Conservation (phyloP, 257 asterid species). For the Petrea volubilis region DNA sequence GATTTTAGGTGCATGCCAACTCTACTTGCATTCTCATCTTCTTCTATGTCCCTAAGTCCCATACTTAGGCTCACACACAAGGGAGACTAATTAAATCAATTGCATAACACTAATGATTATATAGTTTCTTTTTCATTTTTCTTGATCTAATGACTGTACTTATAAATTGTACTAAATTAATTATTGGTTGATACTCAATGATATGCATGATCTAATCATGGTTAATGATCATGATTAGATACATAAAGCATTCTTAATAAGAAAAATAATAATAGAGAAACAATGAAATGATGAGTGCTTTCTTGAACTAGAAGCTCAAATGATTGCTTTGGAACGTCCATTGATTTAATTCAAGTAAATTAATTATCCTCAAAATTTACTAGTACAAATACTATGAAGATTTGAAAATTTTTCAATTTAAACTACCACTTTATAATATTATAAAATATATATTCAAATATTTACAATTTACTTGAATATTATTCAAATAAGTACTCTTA, state of each 20-base stretch:
- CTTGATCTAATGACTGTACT: conserved; percentile 1
- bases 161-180: not conserved
- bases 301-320: not conserved
- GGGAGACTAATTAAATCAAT: not conserved
- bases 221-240: not conserved
- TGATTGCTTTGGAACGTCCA: not conserved
- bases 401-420: too few species aligned
- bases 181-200: not conserved
- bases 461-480: too few species aligned
- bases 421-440: too few species aligned
- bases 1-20: too few species aligned
- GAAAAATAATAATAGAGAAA: not conserved
- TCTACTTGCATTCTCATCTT: not conserved
- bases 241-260: not conserved
- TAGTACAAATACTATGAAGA: too few species aligned
- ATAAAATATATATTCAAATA: too few species aligned
- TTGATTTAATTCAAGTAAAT: not conserved
- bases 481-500: too few species aligned
- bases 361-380: too few species aligned
- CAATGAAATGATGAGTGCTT: not conserved
- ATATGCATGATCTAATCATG: not conserved
- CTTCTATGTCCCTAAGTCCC: not conserved
- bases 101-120: not conserved
- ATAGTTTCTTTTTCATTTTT: not conserved
- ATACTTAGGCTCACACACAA: not conserved